These are phyloP conservation scores for Penicillium antarcticum DNA, from an alignment of 495 filamentous ascomycete species.

Conservation along the genomic window DNA sequence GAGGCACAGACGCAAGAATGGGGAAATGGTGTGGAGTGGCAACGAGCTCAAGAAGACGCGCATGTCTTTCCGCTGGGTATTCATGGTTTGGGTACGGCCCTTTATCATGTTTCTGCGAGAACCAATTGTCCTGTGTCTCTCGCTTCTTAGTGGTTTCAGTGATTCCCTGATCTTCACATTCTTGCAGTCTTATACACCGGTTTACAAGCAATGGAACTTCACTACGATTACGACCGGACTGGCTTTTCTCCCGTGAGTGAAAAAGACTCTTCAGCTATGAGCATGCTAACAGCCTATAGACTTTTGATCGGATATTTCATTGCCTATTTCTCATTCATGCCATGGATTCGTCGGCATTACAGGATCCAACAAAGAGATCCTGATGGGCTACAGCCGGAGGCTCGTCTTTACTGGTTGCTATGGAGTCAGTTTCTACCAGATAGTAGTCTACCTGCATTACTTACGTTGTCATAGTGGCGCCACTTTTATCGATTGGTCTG, in stretches of 20 bases:
- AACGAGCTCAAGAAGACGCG: constrained; percentile 53
- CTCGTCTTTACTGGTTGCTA: constrained; percentile 55
- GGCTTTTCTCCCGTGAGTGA: constrained; percentile 53
- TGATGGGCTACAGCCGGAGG: constrained; percentile 52
- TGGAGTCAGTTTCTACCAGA: constrained; percentile 20
- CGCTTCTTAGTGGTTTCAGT: constrained; percentile 70
- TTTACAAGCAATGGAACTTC: constrained; percentile 67
- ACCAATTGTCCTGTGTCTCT: constrained; percentile 69
- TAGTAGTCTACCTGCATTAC: neutral
- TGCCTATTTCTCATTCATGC: constrained; percentile 62
- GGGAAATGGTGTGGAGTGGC: constrained; percentile 59
- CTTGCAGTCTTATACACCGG: constrained; percentile 63
- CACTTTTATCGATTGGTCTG: constrained; percentile 63
- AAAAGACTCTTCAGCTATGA: neutral
- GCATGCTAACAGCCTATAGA: constrained; percentile 1
- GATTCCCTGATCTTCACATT: constrained; percentile 83
- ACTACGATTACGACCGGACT: constrained; percentile 52
- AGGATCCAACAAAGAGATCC: constrained; percentile 41
- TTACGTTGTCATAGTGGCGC: constrained; percentile 41
- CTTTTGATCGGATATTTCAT: constrained; percentile 66
- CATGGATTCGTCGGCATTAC: constrained; percentile 56
- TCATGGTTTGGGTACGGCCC: constrained; percentile 64
- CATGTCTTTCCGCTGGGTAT: constrained; percentile 52
- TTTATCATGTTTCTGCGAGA: constrained; percentile 79
- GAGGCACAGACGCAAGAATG: constrained; percentile 55